These are phyloP conservation scores for Fonsecaea multimorphosa DNA, from an alignment of 2,329 filamentous ascomycete species.

Conservation along the genomic window DNA sequence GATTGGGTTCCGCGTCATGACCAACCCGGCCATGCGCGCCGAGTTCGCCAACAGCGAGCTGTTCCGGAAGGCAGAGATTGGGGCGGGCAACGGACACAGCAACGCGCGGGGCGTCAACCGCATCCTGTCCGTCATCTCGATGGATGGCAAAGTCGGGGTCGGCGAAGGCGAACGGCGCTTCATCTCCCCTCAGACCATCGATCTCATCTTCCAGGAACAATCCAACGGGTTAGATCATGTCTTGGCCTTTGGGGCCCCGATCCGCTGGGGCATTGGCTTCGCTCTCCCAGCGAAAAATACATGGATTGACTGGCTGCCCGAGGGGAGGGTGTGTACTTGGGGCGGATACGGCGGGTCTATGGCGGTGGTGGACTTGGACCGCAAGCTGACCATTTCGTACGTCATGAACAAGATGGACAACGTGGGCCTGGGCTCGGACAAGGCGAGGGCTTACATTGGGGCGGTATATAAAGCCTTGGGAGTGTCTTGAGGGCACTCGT, in stretches of 20 bases:
- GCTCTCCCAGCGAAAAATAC: slow-evolving; percentile 32
- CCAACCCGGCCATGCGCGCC: slow-evolving; percentile 23
- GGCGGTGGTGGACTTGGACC: slow-evolving; percentile 34
- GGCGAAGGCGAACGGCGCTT: slow-evolving; percentile 21
- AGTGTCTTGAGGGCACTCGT: neutral
- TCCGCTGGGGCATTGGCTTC: slow-evolving; percentile 37
- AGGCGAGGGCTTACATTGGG: slow-evolving; percentile 41
- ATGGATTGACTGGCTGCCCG: slow-evolving; percentile 23
- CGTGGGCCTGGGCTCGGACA: slow-evolving; percentile 40
- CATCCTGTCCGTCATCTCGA: slow-evolving; percentile 30
- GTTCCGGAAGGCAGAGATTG: slow-evolving; percentile 44
- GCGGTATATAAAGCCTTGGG: slow-evolving; percentile 42
- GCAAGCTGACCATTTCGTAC: slow-evolving; percentile 36
- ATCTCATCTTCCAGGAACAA: slow-evolving; percentile 55
- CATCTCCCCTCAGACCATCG: slow-evolving; percentile 40
- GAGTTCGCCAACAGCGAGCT: slow-evolving; percentile 18
- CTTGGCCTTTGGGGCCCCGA: slow-evolving; percentile 33
- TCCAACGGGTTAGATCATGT: slow-evolving; percentile 49
- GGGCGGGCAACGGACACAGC: slow-evolving; percentile 52
- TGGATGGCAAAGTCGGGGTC: slow-evolving; percentile 29
- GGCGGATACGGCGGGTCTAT: slow-evolving; percentile 38
- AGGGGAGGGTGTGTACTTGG: slow-evolving; percentile 39
- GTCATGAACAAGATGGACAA: slow-evolving; percentile 38
- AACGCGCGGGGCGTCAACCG: slow-evolving; percentile 52
- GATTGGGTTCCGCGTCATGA: slow-evolving; percentile 19